Conservation (phyloP, 2,329 filamentous ascomycete species). For the Trichophyton schoenleinii region DNA sequence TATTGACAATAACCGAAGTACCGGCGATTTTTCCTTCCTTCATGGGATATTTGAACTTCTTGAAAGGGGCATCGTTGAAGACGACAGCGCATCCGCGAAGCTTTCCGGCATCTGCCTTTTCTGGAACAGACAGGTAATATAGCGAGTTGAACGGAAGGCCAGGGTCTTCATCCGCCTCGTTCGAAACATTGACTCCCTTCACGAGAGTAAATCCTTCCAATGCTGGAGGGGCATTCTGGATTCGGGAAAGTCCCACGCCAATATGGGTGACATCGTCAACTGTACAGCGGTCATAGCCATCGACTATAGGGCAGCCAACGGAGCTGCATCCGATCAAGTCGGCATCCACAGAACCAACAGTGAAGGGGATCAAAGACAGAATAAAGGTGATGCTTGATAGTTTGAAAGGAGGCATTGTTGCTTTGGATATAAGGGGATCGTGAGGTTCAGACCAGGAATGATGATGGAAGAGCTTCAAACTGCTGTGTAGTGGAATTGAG, state of each 20-base stretch:
- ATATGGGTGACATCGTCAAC: not conserved
- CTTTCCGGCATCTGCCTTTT: not conserved
- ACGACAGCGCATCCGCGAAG: constrained; percentile 14
- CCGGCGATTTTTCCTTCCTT: not conserved
- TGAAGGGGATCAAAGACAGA: not conserved
- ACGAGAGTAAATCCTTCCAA: constrained; percentile 13
- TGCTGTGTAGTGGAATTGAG: not conserved
- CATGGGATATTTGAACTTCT: constrained; percentile 6
- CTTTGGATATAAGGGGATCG: not conserved
- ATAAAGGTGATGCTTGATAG: not conserved
- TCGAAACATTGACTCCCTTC: constrained; percentile 10
- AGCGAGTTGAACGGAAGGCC: constrained; percentile 10
- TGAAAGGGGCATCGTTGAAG: constrained; percentile 12
- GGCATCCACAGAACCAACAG: not conserved
- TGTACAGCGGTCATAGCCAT: not conserved
- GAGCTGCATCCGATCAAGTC: not conserved
- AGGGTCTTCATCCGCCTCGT: not conserved
- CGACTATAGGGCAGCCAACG: not conserved
- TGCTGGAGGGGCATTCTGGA: constrained; percentile 4
- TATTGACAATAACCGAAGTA: not conserved
- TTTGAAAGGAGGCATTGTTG: not conserved
- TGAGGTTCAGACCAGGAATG: too few species aligned
- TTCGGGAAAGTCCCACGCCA: not conserved
- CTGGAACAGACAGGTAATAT: constrained; percentile 13
- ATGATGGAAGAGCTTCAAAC: too few species aligned